Percentiles rank a stretch among this genome's conserved stretches.
phyloP scores from a whole-genome alignment of 2,329 filamentous ascomycete genomes.

The Claviceps arundinis region DNA sequence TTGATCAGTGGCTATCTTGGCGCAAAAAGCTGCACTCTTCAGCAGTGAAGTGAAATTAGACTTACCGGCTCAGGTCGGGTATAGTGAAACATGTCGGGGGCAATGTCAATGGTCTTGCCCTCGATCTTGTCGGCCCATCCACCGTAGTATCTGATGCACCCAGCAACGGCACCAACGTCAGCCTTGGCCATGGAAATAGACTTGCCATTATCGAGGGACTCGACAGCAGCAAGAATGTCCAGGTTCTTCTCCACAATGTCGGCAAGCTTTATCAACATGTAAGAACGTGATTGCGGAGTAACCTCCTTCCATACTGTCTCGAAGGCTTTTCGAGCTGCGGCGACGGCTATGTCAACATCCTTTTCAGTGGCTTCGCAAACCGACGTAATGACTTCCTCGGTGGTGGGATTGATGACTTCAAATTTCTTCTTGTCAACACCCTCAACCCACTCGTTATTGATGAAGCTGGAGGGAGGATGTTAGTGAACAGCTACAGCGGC shows the following conservation, averaged over 20 bases:
- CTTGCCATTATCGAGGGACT: slow-evolving; percentile 84
- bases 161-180: slow-evolving; percentile 55
- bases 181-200: slow-evolving; percentile 62
- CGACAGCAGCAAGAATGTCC: slow-evolving; percentile 65
- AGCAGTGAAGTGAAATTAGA: slow-evolving; percentile 4
- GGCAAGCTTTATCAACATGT: slow-evolving; percentile 61
- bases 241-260: slow-evolving; percentile 67
- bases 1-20: not conserved
- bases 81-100: slow-evolving; percentile 71
- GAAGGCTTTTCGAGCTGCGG: slow-evolving; percentile 76
- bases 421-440: slow-evolving; percentile 79
- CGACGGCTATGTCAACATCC: slow-evolving; percentile 69
- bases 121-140: slow-evolving; percentile 88
- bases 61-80: slow-evolving; percentile 58
- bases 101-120: slow-evolving; percentile 75
- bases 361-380: slow-evolving; percentile 81
- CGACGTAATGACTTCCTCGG: slow-evolving; percentile 71
- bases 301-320: slow-evolving; percentile 56
- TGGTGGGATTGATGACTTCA: slow-evolving; percentile 80
- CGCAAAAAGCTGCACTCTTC: not conserved
- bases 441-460: slow-evolving; percentile 80
- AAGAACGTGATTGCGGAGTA: slow-evolving; percentile 58
- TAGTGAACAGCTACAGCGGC: not conserved
- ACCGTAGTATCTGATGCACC: slow-evolving; percentile 59
- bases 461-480: slow-evolving; percentile 44